Evolutionary conservation across 1,284 basidiomycete genomes (phyloP).

Genomic region (Uromyces viciae-fabae): DNA sequence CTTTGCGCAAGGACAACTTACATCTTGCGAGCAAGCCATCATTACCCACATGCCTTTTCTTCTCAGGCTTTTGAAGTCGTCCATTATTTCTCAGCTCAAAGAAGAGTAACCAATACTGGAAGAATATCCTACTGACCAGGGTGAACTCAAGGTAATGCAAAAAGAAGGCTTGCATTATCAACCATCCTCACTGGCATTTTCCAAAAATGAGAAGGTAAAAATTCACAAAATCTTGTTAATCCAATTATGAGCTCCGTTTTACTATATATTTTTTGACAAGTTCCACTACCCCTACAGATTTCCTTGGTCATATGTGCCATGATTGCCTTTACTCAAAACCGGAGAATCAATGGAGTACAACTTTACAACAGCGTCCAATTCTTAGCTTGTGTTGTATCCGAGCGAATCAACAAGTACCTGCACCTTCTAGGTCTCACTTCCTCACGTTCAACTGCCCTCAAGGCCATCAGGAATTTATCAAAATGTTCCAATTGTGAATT

Average conservation of each 20-base stretch:
- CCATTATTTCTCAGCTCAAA: background rate
- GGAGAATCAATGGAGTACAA: background rate
- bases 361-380: background rate
- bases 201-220: background rate
- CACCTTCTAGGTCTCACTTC: background rate
- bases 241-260: background rate
- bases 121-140: background rate
- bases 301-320: background rate
- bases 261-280: background rate
- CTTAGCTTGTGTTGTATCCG: background rate
- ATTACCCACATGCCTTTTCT: background rate
- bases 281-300: no score
- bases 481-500: no score
- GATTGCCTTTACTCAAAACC: background rate
- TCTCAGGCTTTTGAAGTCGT: background rate
- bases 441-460: background rate
- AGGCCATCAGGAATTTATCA: background rate
- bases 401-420: slow-evolving; percentile 4
- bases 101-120: background rate
- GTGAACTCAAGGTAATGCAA: background rate
- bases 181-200: background rate
- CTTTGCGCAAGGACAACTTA: background rate
- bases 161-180: background rate
- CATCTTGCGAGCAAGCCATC: background rate
- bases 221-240: no score